phyloP scores from a whole-genome alignment of 164 flowering plant species.

The Hamamelis virginiana region DNA sequence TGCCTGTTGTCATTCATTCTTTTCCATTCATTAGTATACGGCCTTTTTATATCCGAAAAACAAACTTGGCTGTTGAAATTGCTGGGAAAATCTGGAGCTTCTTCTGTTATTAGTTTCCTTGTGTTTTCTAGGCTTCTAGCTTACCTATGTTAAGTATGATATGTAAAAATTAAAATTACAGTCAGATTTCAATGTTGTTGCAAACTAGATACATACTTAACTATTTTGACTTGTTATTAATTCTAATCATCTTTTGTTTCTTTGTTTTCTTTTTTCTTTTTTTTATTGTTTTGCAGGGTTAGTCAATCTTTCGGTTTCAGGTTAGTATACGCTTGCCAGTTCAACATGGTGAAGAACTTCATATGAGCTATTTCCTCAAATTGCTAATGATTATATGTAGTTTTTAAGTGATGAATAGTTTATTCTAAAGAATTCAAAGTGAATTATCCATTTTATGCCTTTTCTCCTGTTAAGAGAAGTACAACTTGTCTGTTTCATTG shows the following conservation, averaged over 20 bases:
- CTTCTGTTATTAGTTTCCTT: background rate
- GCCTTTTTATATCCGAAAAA: background rate
- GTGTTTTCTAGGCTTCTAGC: too few species aligned
- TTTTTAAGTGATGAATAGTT: background rate
- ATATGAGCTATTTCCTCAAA: background rate
- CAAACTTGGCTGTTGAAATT: background rate
- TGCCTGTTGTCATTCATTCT: background rate
- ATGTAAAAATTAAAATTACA: background rate
- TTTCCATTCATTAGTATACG: background rate
- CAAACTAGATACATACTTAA: background rate
- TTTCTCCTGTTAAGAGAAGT: background rate
- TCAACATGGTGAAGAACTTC: background rate
- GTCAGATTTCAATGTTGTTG: background rate
- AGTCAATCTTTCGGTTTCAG: slow-evolving; percentile 84
- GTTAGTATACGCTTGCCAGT: slow-evolving; percentile 35
- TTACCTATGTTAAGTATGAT: background rate
- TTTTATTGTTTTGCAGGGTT: slow-evolving; percentile 55
- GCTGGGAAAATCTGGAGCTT: background rate
- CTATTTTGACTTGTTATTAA: slow-evolving; percentile 1
- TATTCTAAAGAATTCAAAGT: background rate
- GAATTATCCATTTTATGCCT: too few species aligned
- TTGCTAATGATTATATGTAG: background rate
- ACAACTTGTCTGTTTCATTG: background rate
- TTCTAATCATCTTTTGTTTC: too few species aligned
- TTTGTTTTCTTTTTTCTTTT: slow-evolving; percentile 17